A percentile compares a stretch with the other conserved stretches of the same genome.
Conservation (phyloP, 306 rosid genomes). For the Senna tora region DNA sequence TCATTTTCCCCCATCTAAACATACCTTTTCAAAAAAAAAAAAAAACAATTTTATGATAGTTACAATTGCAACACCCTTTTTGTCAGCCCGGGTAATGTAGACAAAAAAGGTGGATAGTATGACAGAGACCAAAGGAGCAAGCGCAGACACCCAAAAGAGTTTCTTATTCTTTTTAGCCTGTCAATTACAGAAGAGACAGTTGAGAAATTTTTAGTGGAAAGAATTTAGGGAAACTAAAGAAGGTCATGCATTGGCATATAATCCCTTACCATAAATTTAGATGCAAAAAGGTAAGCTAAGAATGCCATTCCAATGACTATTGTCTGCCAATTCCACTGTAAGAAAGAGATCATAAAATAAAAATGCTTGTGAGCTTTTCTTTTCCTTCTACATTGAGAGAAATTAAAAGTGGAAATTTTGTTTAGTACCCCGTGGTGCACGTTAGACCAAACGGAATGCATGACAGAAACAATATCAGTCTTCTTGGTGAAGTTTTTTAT, state of each 20-base stretch:
- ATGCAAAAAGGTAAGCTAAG: constrained; percentile 60
- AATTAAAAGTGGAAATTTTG: constrained; percentile 16
- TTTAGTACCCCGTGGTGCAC: constrained; percentile 73
- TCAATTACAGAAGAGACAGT: constrained; percentile 16
- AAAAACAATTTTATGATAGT: constrained; percentile 35
- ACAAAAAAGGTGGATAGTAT: constrained; percentile 72
- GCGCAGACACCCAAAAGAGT: constrained; percentile 80
- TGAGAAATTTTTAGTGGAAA: constrained; percentile 23
- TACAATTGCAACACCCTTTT: constrained; percentile 74
- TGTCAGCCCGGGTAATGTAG: constrained; percentile 70
- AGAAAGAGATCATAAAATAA: constrained; percentile 9
- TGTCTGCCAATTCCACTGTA: constrained; percentile 96
- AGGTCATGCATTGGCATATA: neutral
- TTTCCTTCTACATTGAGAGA: neutral
- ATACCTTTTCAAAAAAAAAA: too few species aligned
- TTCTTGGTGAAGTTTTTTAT: constrained; percentile 63
- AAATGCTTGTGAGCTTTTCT: constrained; percentile 1
- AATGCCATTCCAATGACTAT: constrained; percentile 67
- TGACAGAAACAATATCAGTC: constrained; percentile 70
- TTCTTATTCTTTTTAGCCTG: constrained; percentile 78
- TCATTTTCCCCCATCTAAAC: too few species aligned
- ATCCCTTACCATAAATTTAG: constrained; percentile 70
- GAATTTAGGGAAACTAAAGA: neutral
- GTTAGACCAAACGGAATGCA: constrained; percentile 58
- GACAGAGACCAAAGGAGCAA: constrained; percentile 78